A percentile compares a stretch with the other conserved stretches of the same genome.
Conservation (phyloP, 78 protist species). For the Anaeramoeba flamelloides region DNA sequence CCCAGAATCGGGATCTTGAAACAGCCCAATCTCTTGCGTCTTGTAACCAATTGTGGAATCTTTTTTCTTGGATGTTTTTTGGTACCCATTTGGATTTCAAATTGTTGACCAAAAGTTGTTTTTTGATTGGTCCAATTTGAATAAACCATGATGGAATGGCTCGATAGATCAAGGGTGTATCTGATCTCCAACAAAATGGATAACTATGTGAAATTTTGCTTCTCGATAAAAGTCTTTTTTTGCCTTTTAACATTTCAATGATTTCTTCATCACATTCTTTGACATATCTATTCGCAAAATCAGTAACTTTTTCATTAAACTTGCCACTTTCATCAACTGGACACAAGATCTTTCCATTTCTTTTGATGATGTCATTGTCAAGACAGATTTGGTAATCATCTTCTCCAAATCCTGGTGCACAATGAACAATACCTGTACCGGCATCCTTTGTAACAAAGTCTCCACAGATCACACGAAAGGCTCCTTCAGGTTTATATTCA, state of each 20-base stretch:
- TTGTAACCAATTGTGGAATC: conserved; percentile 91
- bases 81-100: conserved; percentile 56
- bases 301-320: conserved; percentile 75
- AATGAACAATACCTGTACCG: conserved; percentile 98
- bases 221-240: conserved; percentile 29
- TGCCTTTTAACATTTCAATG: conserved; percentile 41
- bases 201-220: conserved; percentile 67
- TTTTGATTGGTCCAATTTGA: conserved; percentile 49
- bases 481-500: too few relatives aligned
- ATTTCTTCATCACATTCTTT: conserved; percentile 84
- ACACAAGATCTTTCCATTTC: conserved; percentile 57
- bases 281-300: conserved; percentile 66
- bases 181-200: conserved; percentile 98
- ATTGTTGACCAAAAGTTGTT: conserved; percentile 61
- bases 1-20: conserved; percentile 92
- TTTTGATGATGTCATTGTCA: conserved; percentile 40
- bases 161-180: conserved; percentile 90
- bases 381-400: conserved; percentile 94
- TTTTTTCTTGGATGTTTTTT: conserved; percentile 41
- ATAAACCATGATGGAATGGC: conserved; percentile 91
- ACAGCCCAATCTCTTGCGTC: conserved; percentile 82
- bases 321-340: conserved; percentile 92
- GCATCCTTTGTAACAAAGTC: too few relatives aligned
- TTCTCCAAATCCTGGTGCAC: conserved; percentile 98
- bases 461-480: too few relatives aligned